Percentiles rank a stretch among this genome's conserved stretches.
These are phyloP conservation scores for Alternaria brassicicola DNA, from an alignment of 2,329 filamentous ascomycete genomes.

Conservation along the genomic window DNA sequence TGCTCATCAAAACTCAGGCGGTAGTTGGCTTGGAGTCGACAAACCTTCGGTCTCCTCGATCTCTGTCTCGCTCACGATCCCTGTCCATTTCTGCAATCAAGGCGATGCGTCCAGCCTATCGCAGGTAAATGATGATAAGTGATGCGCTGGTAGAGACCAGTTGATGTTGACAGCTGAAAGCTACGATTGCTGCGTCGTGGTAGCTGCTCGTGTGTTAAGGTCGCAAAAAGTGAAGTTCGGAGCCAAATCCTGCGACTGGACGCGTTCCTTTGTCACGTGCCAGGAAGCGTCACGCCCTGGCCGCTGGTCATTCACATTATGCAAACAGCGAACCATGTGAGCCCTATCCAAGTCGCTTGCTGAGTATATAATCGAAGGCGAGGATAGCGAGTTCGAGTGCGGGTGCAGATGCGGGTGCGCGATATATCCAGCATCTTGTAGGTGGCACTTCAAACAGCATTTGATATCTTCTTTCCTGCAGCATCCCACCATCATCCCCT, in stretches of 20 bases:
- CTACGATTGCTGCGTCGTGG: constrained; percentile 5
- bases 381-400: not conserved
- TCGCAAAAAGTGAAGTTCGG: constrained; percentile 39
- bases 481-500: not conserved
- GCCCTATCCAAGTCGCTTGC: not conserved
- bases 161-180: not conserved
- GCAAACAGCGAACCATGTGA: constrained; percentile 1
- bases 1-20: constrained; percentile 13
- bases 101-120: not conserved
- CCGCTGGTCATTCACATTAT: not conserved
- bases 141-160: constrained; percentile 1
- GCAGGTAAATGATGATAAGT: not conserved
- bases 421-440: not conserved
- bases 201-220: constrained; percentile 13
- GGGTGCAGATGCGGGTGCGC: not conserved
- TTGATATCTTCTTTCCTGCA: not conserved
- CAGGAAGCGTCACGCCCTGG: not conserved
- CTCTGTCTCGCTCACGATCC: constrained; percentile 51
- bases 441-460: not conserved
- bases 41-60: constrained; percentile 54
- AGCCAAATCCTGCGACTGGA: constrained; percentile 24
- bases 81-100: constrained; percentile 39
- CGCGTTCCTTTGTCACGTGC: constrained; percentile 20
- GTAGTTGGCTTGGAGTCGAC: constrained; percentile 31
- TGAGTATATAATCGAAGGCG: not conserved